Evolutionary conservation across 192 early-diverging fungal genomes (phyloP), one percentile per base, ranked within the genome.

Genomic region (Backusella parvicylindrica): DNA sequence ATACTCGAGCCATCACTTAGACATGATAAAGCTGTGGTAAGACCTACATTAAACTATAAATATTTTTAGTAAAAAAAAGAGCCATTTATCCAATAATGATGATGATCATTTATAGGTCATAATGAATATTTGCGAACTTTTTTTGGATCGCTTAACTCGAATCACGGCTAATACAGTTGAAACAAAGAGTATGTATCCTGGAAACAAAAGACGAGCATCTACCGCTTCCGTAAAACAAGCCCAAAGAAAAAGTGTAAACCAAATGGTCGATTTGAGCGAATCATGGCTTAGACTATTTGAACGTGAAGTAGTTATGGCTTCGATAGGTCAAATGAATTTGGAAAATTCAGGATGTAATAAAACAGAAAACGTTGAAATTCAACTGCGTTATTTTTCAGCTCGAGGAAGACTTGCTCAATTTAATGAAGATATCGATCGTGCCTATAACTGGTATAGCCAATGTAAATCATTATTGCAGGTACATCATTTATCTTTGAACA

Each of bases 281-380:
- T 64, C 60, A 31, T 73, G 72, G 72, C 38, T 73, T 6, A 18
- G 2, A 18, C 33, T 73, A 32, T 23, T 63, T 9, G 72, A 73
- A 47, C 56, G 38, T 31, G 37, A 30, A 23, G 15, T 70, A 41
- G 16, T 70, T 12, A 30, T 11, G 6, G 15, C 41, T 3, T 30
- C 68, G 1, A 47, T 32, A 21, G 28, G 30, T 23, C 16, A 41
- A 13, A 64, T 64, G 28, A 7, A 35, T n/a, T 35, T 9, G 6
- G 2, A 60, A 12, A 28, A 28, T 13, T 28, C 26, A 28, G 26
- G 28, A 28, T 2, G 9, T 60, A n/a, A 4, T 8, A 23, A 60
- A 60, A 60, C 2, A 12, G 11, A 23, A 28, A 23, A 60, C 11
- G 12, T 28, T 60, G 36, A 23, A 11, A 37, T 68, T 21, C 66